These are phyloP conservation scores for Cryptosporidium sp. DNA, from an alignment of 169 alveolate genomes.

Conservation along the genomic window DNA sequence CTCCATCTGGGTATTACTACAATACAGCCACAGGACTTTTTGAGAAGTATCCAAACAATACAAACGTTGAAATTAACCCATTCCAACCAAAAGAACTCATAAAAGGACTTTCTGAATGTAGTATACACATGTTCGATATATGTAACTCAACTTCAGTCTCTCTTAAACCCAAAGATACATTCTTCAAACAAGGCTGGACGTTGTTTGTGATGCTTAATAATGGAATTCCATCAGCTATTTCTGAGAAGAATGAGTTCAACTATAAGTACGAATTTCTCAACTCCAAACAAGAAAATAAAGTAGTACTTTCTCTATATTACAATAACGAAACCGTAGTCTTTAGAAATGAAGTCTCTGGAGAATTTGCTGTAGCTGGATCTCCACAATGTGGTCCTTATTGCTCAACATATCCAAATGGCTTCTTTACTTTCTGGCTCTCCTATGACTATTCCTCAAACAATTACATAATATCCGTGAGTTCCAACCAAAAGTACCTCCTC, in stretches of 20 bases:
- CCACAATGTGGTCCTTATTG: conserved; percentile 74
- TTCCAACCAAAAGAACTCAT: conserved; percentile 56
- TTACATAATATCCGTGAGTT: conserved; percentile 34
- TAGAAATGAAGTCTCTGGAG: conserved; percentile 48
- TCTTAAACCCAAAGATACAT: conserved; percentile 10
- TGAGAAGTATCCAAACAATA: conserved; percentile 56
- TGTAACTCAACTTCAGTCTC: conserved; percentile 60
- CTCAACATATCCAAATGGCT: conserved; percentile 63
- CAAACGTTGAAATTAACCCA: conserved; percentile 46
- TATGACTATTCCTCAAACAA: conserved; percentile 30
- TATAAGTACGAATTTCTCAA: conserved; percentile 50
- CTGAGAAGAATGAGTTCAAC: conserved; percentile 39
- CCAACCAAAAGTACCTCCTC: conserved; percentile 40
- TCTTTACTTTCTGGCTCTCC: conserved; percentile 66
- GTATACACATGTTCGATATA: conserved; percentile 54
- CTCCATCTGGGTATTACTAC: conserved; percentile 46
- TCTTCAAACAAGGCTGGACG: conserved; percentile 55
- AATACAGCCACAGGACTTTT: conserved; percentile 57
- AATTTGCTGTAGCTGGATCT: conserved; percentile 52
- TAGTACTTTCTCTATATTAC: conserved; percentile 18
- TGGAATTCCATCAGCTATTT: conserved; percentile 36
- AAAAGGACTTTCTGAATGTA: conserved; percentile 39
- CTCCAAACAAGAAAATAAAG: conserved; percentile 7
- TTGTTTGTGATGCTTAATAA: conserved; percentile 47
- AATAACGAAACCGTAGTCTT: conserved; percentile 44